Conservation (phyloP, 192 early-diverging fungal species). For the Coemansia sp. region DNA sequence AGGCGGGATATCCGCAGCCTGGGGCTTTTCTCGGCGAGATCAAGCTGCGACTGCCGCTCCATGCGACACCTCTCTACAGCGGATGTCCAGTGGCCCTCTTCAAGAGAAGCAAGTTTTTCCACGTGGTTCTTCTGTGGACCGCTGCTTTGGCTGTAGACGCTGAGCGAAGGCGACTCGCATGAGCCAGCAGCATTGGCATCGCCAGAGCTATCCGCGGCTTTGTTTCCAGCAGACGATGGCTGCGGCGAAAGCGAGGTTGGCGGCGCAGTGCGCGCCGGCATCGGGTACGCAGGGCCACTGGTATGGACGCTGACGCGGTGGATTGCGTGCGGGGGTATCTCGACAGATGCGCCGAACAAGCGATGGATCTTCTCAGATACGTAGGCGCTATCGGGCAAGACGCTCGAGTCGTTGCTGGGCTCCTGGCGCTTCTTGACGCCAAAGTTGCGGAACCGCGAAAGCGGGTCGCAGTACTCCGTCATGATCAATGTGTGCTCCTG, state of each 20-base stretch:
- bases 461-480: not conserved
- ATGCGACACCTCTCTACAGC: constrained; percentile 20
- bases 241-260: not conserved
- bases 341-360: constrained; percentile 11
- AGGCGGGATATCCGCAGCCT: constrained; percentile 25
- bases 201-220: not conserved
- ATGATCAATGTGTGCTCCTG: constrained; percentile 7
- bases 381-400: not conserved
- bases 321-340: constrained; percentile 6
- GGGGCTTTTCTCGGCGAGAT: not conserved
- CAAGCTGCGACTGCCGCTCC: constrained; percentile 1
- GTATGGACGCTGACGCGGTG: constrained; percentile 19
- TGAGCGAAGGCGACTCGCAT: not conserved
- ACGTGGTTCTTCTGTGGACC: not conserved
- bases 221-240: not conserved
- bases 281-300: not conserved
- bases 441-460: not conserved
- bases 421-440: constrained; percentile 4
- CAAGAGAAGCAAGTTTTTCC: constrained; percentile 14
- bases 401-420: not conserved
- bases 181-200: not conserved
- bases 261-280: not conserved
- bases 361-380: constrained; percentile 15
- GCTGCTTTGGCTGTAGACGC: constrained; percentile 3
- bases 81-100: constrained; percentile 21